Conservation (phyloP, 495 filamentous ascomycete genomes). For the Penicillium pancosmium region DNA sequence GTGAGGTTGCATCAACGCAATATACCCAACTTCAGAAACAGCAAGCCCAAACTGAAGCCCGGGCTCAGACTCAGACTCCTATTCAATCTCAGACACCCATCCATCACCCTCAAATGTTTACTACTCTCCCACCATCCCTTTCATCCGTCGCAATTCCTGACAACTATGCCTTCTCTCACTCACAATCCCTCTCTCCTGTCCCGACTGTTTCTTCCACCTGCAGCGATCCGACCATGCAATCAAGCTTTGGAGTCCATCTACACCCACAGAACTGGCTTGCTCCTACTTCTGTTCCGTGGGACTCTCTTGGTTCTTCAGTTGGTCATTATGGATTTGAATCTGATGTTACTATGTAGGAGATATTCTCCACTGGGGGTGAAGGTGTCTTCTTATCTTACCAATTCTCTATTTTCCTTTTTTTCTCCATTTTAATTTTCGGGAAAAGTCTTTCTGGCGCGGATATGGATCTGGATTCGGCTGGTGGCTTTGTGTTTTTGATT, state of each 20-base stretch:
- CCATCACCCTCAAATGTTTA: constrained; percentile 17
- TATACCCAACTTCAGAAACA: constrained; percentile 22
- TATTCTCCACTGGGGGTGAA: no score
- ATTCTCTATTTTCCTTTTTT: neutral
- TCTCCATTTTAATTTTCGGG: neutral
- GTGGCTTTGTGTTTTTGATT: constrained; percentile 9
- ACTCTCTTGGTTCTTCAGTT: constrained; percentile 23
- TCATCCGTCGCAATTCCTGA: constrained; percentile 22
- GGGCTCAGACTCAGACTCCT: neutral
- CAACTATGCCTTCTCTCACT: constrained; percentile 21
- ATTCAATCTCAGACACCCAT: neutral
- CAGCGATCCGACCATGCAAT: constrained; percentile 28
- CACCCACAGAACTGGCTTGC: constrained; percentile 43
- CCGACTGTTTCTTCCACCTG: constrained; percentile 28
- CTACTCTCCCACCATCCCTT: constrained; percentile 11
- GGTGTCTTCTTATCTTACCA: constrained; percentile 5
- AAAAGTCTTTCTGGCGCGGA: no score
- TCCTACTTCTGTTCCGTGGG: constrained; percentile 40
- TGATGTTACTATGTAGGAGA: constrained; percentile 4
- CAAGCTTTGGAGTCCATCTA: constrained; percentile 30
- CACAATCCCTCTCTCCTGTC: constrained; percentile 27
- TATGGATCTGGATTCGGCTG: neutral
- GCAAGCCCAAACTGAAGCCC: constrained; percentile 11
- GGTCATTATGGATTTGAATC: constrained; percentile 21
- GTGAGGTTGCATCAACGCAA: constrained; percentile 30